These are phyloP conservation scores for Hypoxylon sp. DNA, from an alignment of 2,329 filamentous ascomycete genomes.

Conservation along the genomic window DNA sequence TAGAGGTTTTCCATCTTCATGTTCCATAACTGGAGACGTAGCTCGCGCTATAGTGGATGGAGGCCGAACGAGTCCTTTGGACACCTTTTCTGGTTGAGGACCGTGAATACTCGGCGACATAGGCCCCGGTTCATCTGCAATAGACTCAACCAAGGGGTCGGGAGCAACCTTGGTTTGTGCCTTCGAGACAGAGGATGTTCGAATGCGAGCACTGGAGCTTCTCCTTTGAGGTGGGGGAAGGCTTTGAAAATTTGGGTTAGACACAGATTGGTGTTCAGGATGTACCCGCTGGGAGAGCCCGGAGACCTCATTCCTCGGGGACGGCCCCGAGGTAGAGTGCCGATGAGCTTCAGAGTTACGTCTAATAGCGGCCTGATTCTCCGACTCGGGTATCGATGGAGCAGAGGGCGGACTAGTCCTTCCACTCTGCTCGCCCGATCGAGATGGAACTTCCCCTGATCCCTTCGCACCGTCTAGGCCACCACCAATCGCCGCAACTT, in stretches of 20 bases:
- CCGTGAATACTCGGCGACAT: constrained; percentile 41
- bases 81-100: constrained; percentile 45
- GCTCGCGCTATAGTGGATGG: constrained; percentile 44
- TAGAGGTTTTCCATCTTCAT: constrained; percentile 38
- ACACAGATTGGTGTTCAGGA: constrained; percentile 36
- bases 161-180: constrained; percentile 44
- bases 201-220: constrained; percentile 52
- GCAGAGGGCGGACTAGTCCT: constrained; percentile 29
- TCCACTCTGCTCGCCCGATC: constrained; percentile 39
- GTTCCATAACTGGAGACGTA: constrained; percentile 45
- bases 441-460: constrained; percentile 50
- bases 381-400: constrained; percentile 26
- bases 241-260: constrained; percentile 27
- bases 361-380: constrained; percentile 17
- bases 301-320: constrained; percentile 35
- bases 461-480: constrained; percentile 25
- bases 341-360: constrained; percentile 27
- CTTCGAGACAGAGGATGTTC: constrained; percentile 51
- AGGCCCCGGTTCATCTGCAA: constrained; percentile 43
- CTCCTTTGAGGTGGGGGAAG: constrained; percentile 47
- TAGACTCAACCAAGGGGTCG: constrained; percentile 47
- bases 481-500: constrained; percentile 50
- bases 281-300: constrained; percentile 31
- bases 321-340: constrained; percentile 26
- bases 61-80: constrained; percentile 47